Evolutionary conservation across 192 early-diverging fungal genomes (phyloP).

Genomic region (Polychytrium aggregatum): DNA sequence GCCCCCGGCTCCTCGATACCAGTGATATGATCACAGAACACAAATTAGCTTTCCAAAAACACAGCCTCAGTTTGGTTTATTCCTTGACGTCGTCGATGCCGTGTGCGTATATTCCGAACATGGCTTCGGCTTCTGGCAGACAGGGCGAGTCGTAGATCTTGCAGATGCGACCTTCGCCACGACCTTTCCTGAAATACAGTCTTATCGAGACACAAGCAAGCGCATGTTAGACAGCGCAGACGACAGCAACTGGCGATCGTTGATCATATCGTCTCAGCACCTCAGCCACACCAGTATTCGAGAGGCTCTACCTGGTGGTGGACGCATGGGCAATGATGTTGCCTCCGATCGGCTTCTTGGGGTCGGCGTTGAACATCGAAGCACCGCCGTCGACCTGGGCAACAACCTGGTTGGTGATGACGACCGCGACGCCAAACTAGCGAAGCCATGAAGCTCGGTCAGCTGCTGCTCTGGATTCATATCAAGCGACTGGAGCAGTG

Average conservation of each 20-base stretch:
- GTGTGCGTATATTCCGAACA: slow-evolving; percentile 80
- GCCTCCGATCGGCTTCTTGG: slow-evolving; percentile 95
- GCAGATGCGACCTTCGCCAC: slow-evolving; percentile 83
- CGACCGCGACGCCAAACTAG: slow-evolving; percentile 90
- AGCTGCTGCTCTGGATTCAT: not conserved
- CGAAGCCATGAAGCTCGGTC: too few relatives aligned
- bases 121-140: slow-evolving; percentile 79
- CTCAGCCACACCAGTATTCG: not conserved
- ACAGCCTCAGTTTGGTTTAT: too few relatives aligned
- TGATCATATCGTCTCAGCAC: not conserved
- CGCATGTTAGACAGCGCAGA: not conserved
- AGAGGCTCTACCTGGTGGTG: slow-evolving; percentile 66
- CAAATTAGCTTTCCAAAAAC: too few relatives aligned
- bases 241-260: slow-evolving; percentile 1
- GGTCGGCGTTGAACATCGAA: slow-evolving; percentile 79
- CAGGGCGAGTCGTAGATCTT: slow-evolving; percentile 97
- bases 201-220: slow-evolving; percentile 15
- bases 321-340: slow-evolving; percentile 98
- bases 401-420: slow-evolving; percentile 97
- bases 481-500: slow-evolving; percentile 2
- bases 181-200: slow-evolving; percentile 82
- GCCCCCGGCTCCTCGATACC: too few relatives aligned
- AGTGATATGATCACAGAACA: too few relatives aligned
- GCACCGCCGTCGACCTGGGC: slow-evolving; percentile 81
- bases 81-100: slow-evolving; percentile 86